Conservation (phyloP, 1,139 yeast genomes). For the Blastobotrys buckinghamii region DNA sequence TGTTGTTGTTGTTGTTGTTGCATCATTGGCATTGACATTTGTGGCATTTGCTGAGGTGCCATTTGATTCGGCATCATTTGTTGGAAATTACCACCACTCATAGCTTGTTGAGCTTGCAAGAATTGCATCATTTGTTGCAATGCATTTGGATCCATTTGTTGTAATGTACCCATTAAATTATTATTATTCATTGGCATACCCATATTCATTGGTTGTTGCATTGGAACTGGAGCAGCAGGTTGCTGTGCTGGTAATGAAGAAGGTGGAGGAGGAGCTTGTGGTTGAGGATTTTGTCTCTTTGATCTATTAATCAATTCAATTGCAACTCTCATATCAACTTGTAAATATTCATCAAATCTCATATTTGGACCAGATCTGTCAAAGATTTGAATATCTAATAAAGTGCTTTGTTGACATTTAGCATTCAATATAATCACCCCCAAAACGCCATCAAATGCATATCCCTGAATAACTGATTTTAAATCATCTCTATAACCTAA, state of each 20-base stretch:
- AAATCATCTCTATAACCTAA: constrained; percentile 42
- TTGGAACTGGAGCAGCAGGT: neutral
- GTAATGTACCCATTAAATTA: constrained; percentile 25
- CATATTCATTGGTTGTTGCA: neutral
- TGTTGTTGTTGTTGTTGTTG: constrained; percentile 21
- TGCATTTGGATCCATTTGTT: constrained; percentile 30
- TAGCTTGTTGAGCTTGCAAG: constrained; percentile 21
- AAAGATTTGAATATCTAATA: constrained; percentile 67
- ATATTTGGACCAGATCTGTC: constrained; percentile 62
- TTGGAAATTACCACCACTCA: constrained; percentile 3
- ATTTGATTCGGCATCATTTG: constrained; percentile 22
- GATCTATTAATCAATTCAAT: constrained; percentile 40
- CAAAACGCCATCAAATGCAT: constrained; percentile 74
- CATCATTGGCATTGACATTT: constrained; percentile 3
- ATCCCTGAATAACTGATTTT: constrained; percentile 58
- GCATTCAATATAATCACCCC: constrained; percentile 67
- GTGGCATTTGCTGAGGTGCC: constrained; percentile 25
- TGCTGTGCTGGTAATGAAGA: neutral
- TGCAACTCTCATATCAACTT: constrained; percentile 59
- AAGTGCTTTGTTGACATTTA: constrained; percentile 33
- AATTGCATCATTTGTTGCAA: constrained; percentile 30
- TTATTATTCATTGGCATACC: neutral
- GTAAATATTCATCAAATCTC: constrained; percentile 75
- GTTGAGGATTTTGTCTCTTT: constrained; percentile 13
- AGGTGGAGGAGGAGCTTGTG: constrained; percentile 4